Evolutionary conservation across 2,329 filamentous ascomycete species (phyloP).

Genomic region (Cadophora sp.): DNA sequence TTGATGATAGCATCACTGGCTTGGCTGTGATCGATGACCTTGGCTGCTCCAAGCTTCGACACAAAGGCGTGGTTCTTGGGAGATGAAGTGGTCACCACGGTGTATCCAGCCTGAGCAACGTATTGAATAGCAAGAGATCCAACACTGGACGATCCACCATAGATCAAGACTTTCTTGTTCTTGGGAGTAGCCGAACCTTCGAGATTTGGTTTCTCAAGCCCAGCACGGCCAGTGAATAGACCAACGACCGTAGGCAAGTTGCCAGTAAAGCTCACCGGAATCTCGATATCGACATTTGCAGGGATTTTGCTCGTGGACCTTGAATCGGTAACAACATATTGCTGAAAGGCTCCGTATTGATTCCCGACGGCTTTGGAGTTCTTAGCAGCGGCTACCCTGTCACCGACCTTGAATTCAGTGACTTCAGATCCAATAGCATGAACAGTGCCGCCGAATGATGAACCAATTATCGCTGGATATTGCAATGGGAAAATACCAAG

Average conservation of each 20-base stretch:
- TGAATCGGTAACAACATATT: slow-evolving; percentile 34
- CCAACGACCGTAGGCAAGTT: slow-evolving; percentile 40
- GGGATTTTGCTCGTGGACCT: slow-evolving; percentile 22
- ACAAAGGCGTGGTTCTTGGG: slow-evolving; percentile 42
- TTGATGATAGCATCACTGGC: slow-evolving; percentile 25
- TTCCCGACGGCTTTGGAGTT: slow-evolving; percentile 20
- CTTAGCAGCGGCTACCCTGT: slow-evolving; percentile 37
- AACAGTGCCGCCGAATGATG: slow-evolving; percentile 42
- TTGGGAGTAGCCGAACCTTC: slow-evolving; percentile 17
- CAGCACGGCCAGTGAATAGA: slow-evolving; percentile 33
- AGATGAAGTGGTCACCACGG: slow-evolving; percentile 46
- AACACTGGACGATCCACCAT: slow-evolving; percentile 44
- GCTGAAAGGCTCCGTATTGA: slow-evolving; percentile 35
- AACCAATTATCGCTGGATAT: slow-evolving; percentile 44
- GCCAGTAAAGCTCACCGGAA: slow-evolving; percentile 28
- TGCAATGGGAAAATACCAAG: slow-evolving; percentile 30
- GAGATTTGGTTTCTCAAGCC: slow-evolving; percentile 15
- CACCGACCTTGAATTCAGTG: slow-evolving; percentile 40
- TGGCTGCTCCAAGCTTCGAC: slow-evolving; percentile 39
- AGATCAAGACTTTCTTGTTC: slow-evolving; percentile 44
- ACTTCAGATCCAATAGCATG: slow-evolving; percentile 40
- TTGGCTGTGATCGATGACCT: slow-evolving; percentile 44
- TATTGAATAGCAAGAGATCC: slow-evolving; percentile 43
- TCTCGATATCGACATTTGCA: slow-evolving; percentile 24
- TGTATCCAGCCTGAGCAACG: slow-evolving; percentile 41